Base-by-base conservation (phyloP, 139 green algal genomes). In the Astrephomene gubernaculifera region DNA sequence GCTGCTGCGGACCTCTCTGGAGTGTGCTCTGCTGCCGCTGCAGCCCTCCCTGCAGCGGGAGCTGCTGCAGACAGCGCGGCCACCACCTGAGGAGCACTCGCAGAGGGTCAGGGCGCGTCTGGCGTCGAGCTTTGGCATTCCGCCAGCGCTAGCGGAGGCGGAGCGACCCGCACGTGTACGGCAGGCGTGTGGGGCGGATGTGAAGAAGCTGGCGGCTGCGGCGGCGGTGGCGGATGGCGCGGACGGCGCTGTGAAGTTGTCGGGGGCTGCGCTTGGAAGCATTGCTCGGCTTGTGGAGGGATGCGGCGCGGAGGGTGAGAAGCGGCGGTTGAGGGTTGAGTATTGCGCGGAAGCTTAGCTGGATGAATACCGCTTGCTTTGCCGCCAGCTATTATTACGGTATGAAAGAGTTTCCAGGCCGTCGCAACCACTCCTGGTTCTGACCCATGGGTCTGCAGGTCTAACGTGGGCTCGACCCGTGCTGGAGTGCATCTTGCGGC, bases 1-100 rank as follows among this genome's bases (percentile, higher is more conserved):
- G 49, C 49, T 80, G 49, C 45, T 67, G 72, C 72, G 72, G 21
- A 67, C 52, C 45, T 80, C 49, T 35, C 33, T 80, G 17, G 72
- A 80, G 52, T 80, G 72, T 49, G 31, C 31, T 49, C 31, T 25
- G 35, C 45, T 80, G 6, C 52, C 45, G 12, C 19, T 67, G 19
- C 17, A 45, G 2, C 6, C 72, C 19, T 29, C 24, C 4, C 31
- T 27, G 19, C 72, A 80, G 49, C 22, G 29, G 6, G 12, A 19
- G 45, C 21, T 68, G 33, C 49, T 80, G n/a, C 9, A 31, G 1
- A 35, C 31, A 6, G 31, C 6, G 17, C 14, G 5, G 49, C 49
- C 72, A 21, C 49, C 49, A 0, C 31, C 44, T 17, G 72, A 25
- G 24, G 49, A 80, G 49, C 49, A 21, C 21, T 61, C 43, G 43